phyloP scores from a whole-genome alignment of 495 filamentous ascomycete genomes.

The Xylaria longipes region DNA sequence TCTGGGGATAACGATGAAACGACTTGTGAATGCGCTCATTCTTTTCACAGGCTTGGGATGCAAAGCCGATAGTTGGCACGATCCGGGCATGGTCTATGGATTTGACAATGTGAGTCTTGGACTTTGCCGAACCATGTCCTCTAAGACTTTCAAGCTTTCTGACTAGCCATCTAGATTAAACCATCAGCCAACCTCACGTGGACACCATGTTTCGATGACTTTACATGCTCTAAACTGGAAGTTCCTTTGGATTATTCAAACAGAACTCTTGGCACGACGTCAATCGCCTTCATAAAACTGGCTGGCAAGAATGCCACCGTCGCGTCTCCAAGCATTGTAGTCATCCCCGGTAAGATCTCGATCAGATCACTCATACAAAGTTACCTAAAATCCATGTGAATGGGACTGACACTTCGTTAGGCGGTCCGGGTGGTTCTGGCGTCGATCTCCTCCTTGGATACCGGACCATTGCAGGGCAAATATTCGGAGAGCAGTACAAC shows the following conservation, averaged over 20 bases:
- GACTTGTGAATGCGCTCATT: constrained; percentile 19
- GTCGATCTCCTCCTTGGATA: constrained; percentile 26
- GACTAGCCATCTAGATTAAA: constrained; percentile 34
- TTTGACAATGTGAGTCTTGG: constrained; percentile 33
- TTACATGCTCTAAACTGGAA: constrained; percentile 38
- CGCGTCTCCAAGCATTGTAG: constrained; percentile 38
- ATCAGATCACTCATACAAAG: constrained; percentile 28
- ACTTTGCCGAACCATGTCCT: constrained; percentile 35
- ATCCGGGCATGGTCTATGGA: constrained; percentile 26
- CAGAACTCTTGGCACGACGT: constrained; percentile 29
- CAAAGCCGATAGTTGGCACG: constrained; percentile 9
- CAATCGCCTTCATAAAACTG: constrained; percentile 40
- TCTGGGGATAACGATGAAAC: constrained; percentile 24
- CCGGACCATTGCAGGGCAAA: constrained; percentile 23
- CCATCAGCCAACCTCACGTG: constrained; percentile 32
- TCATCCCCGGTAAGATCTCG: constrained; percentile 42
- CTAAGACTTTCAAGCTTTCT: constrained; percentile 37
- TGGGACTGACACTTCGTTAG: constrained; percentile 29
- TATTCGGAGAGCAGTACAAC: constrained; percentile 39
- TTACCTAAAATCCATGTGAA: constrained; percentile 33
- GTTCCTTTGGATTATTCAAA: constrained; percentile 43
- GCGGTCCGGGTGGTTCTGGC: constrained; percentile 44
- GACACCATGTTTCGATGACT: constrained; percentile 39
- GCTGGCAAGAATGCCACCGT: constrained; percentile 35
- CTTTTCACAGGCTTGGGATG: constrained; percentile 22